phyloP scores from a whole-genome alignment of 163 green algal species.

The Scenedesmus sp. region DNA sequence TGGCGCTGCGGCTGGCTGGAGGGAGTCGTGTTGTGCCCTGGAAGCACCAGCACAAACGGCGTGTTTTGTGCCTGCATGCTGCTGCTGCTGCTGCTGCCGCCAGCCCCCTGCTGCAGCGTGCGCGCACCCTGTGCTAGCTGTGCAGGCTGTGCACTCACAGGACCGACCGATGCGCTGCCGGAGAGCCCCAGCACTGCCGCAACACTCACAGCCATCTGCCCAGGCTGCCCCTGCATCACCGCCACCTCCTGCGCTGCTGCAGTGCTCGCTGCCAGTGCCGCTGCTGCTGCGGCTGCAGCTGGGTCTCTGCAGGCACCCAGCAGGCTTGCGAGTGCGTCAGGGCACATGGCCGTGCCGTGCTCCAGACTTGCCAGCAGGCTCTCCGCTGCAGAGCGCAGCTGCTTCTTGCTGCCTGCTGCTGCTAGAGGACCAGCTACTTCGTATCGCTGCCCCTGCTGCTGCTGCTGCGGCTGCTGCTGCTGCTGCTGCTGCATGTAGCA shows the following conservation, averaged over 20 bases:
- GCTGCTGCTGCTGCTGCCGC: background rate
- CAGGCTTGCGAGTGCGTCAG: background rate
- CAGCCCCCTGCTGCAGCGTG: background rate
- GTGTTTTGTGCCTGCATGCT: background rate
- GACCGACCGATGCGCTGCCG: background rate
- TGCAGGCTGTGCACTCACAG: background rate
- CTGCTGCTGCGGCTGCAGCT: background rate
- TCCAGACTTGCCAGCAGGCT: constrained; percentile 17
- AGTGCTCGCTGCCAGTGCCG: background rate
- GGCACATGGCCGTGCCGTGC: background rate
- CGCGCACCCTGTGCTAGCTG: background rate
- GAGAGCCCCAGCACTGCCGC: background rate
- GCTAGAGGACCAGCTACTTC: background rate
- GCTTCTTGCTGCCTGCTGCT: background rate
- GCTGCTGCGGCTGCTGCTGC: background rate
- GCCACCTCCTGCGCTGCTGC: background rate
- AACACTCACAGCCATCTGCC: background rate
- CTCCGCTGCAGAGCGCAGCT: constrained; percentile 25
- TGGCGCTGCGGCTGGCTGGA: background rate
- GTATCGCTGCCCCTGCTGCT: constrained; percentile 7
- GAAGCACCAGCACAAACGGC: background rate
- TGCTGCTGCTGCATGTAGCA: background rate
- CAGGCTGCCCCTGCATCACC: background rate
- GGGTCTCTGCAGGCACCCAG: background rate
- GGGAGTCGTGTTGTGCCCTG: background rate